Evolutionary conservation across 768 basidiomycete genomes (phyloP).

Genomic region (Rhodosporidiobolus odoratus): DNA sequence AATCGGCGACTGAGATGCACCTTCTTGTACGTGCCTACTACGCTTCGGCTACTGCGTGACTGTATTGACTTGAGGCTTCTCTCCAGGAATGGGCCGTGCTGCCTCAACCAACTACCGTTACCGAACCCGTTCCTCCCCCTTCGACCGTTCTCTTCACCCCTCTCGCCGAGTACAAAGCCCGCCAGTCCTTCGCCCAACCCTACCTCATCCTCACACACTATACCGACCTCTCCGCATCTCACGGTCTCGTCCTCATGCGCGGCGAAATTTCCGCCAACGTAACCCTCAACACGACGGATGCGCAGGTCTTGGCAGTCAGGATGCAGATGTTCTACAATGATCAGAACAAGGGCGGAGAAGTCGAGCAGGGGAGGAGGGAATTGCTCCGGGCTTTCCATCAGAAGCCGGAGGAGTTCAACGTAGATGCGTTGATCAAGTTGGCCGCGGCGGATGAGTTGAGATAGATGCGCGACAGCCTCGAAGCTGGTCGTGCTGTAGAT

Average conservation of each 20-base stretch:
- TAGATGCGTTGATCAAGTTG: constrained; percentile 67
- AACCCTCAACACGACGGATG: constrained; percentile 68
- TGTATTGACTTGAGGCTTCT: background rate
- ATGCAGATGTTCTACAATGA: constrained; percentile 75
- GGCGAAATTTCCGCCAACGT: constrained; percentile 62
- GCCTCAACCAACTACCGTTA: constrained; percentile 51
- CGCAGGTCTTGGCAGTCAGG: constrained; percentile 71
- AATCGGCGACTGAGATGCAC: constrained; percentile 48
- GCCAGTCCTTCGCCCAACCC: constrained; percentile 78
- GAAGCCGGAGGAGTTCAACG: constrained; percentile 68
- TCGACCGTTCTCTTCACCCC: constrained; percentile 88
- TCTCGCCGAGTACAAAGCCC: constrained; percentile 84
- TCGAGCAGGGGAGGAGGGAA: constrained; percentile 49
- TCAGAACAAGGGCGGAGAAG: constrained; percentile 42
- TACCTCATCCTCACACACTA: constrained; percentile 87
- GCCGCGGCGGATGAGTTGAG: background rate
- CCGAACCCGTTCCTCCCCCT: constrained; percentile 50
- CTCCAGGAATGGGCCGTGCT: constrained; percentile 82
- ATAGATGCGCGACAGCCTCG: background rate
- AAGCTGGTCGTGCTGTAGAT: too few species aligned
- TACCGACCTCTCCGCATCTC: constrained; percentile 73
- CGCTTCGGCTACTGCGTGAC: too few species aligned
- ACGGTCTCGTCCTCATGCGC: constrained; percentile 75
- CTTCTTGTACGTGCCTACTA: constrained; percentile 36
- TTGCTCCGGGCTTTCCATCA: constrained; percentile 71